These are phyloP conservation scores for Plasmodium coatneyi DNA, from an alignment of 169 alveolate genomes.

Conservation along the genomic window DNA sequence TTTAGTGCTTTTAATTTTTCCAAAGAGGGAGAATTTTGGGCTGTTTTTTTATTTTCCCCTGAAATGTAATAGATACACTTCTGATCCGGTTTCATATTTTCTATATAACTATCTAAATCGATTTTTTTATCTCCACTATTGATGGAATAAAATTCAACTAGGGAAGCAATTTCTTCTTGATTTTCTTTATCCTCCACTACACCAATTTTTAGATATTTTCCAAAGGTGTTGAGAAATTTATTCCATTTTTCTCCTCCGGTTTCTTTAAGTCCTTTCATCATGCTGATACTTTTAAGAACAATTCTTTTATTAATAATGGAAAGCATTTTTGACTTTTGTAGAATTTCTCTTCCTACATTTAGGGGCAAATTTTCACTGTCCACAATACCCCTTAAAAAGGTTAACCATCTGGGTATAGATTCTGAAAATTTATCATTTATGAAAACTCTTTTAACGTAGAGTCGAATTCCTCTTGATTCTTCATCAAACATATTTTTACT, in stretches of 20 bases:
- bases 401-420: conserved; percentile 94
- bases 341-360: conserved; percentile 97
- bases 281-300: conserved; percentile 93
- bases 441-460: conserved; percentile 98
- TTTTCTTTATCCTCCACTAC: conserved; percentile 97
- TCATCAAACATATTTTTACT: conserved; percentile 94
- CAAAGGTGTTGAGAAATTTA: conserved; percentile 93
- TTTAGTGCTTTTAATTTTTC: conserved; percentile 92
- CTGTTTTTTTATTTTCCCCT: conserved; percentile 93
- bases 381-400: conserved; percentile 97
- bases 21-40: conserved; percentile 94
- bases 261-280: conserved; percentile 89
- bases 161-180: conserved; percentile 94
- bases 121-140: conserved; percentile 85
- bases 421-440: conserved; percentile 97
- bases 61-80: conserved; percentile 95
- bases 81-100: conserved; percentile 93
- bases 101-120: conserved; percentile 93
- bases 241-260: conserved; percentile 89
- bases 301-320: conserved; percentile 95
- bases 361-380: conserved; percentile 98
- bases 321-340: conserved; percentile 95
- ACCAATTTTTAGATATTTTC: conserved; percentile 95
- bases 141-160: conserved; percentile 92
- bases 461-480: conserved; percentile 94